phyloP scores from a whole-genome alignment of 2,329 filamentous ascomycete genomes.

The Botrytis elliptica region DNA sequence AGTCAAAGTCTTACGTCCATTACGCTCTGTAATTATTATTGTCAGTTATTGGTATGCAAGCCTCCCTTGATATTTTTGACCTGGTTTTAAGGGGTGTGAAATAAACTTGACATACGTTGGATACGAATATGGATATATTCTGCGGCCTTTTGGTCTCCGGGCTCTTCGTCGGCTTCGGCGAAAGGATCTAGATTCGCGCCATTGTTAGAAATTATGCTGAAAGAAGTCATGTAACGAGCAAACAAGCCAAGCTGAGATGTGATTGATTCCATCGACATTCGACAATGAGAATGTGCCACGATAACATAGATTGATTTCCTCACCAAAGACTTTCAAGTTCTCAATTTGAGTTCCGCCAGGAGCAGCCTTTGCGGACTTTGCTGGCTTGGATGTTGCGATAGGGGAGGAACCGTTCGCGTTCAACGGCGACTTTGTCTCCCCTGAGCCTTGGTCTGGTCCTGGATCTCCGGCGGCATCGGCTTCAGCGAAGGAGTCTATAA shows the following conservation, averaged over 20 bases:
- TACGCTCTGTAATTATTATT: constrained; percentile 69
- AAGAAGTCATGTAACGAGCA: not conserved
- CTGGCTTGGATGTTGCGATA: not conserved
- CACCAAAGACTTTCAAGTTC: constrained; percentile 23
- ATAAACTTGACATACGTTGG: constrained; percentile 70
- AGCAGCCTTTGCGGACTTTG: constrained; percentile 15
- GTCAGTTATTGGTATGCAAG: constrained; percentile 43
- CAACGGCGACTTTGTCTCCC: constrained; percentile 10
- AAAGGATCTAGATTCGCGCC: constrained; percentile 78
- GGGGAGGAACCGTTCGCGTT: constrained; percentile 15
- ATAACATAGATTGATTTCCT: not conserved
- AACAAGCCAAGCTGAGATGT: not conserved
- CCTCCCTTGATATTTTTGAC: not conserved
- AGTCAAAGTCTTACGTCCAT: constrained; percentile 99
- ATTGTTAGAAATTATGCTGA: not conserved
- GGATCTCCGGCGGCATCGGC: constrained; percentile 24
- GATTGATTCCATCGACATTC: constrained; percentile 28
- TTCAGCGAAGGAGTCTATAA: constrained; percentile 21
- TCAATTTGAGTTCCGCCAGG: constrained; percentile 20
- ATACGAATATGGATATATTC: constrained; percentile 99
- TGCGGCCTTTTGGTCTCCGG: constrained; percentile 91
- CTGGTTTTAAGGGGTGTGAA: not conserved
- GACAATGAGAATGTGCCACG: constrained; percentile 26
- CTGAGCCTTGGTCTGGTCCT: constrained; percentile 21
- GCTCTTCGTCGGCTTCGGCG: constrained; percentile 99